Conservation (phyloP, 2,329 filamentous ascomycete genomes). For the Microdochium trichocladiopsis region DNA sequence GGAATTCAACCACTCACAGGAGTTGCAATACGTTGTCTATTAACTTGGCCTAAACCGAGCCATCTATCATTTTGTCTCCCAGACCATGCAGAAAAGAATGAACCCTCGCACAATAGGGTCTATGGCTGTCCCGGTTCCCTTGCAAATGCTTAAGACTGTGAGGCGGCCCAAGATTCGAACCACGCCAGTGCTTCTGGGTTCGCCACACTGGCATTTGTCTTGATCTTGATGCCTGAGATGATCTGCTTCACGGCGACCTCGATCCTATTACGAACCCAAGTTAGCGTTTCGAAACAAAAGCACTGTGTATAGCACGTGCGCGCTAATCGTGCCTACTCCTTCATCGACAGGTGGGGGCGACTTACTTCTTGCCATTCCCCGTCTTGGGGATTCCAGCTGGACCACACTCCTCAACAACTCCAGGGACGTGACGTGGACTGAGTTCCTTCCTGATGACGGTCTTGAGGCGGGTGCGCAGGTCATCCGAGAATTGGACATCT, state of each 20-base stretch:
- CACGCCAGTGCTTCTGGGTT: slow-evolving; percentile 84
- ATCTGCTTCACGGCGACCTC: slow-evolving; percentile 97
- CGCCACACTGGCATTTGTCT: slow-evolving; percentile 87
- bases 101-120: too few species aligned
- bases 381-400: slow-evolving; percentile 77
- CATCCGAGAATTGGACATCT: slow-evolving; percentile 47
- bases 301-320: too few species aligned
- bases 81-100: too few species aligned
- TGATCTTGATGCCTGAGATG: slow-evolving; percentile 76
- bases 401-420: slow-evolving; percentile 69
- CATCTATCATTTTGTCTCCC: too few species aligned
- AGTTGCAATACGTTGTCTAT: too few species aligned
- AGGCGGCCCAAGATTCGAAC: slow-evolving; percentile 71
- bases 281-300: too few species aligned
- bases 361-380: slow-evolving; percentile 90
- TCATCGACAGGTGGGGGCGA: slow-evolving; percentile 17
- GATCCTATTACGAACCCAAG: slow-evolving; percentile 55
- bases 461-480: slow-evolving; percentile 59
- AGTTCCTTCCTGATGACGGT: slow-evolving; percentile 66
- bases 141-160: slow-evolving; percentile 31
- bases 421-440: slow-evolving; percentile 84
- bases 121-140: too few species aligned
- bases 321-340: too few species aligned
- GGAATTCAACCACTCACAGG: too few species aligned
- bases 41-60: too few species aligned